Percentiles rank a stretch among this genome's conserved stretches.
These are phyloP conservation scores for Metschnikowia baotianmanensis DNA, from an alignment of 805 yeast species.

Conservation along the genomic window DNA sequence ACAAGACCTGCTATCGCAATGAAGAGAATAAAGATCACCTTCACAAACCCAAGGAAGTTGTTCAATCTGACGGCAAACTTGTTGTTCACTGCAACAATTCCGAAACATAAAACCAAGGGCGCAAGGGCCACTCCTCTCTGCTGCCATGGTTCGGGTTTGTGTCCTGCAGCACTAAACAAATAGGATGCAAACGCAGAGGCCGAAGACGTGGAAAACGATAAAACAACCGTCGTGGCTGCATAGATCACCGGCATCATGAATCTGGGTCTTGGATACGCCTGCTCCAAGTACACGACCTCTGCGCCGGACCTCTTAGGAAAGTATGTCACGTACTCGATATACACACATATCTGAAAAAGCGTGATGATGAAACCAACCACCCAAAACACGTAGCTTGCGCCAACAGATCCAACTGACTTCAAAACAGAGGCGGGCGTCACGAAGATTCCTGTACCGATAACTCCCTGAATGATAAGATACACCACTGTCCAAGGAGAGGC, in stretches of 20 bases:
- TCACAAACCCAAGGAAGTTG: constrained; percentile 35
- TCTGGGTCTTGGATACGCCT: constrained; percentile 34
- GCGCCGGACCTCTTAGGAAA: constrained; percentile 36
- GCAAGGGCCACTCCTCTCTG: constrained; percentile 37
- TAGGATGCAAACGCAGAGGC: constrained; percentile 39
- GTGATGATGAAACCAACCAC: constrained; percentile 39
- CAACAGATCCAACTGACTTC: constrained; percentile 43
- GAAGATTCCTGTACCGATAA: constrained; percentile 76
- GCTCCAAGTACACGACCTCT: constrained; percentile 39
- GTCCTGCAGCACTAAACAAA: constrained; percentile 32
- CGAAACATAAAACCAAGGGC: constrained; percentile 25
- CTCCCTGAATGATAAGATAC: constrained; percentile 63
- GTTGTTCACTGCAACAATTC: constrained; percentile 24
- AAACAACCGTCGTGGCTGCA: constrained; percentile 38
- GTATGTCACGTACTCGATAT: constrained; percentile 43
- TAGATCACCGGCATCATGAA: constrained; percentile 35
- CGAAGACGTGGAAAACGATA: constrained; percentile 35
- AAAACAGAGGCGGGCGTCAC: constrained; percentile 64
- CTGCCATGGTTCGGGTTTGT: constrained; percentile 30
- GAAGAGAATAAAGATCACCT: constrained; percentile 32
- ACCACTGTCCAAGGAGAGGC: constrained; percentile 46
- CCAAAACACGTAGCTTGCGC: constrained; percentile 46
- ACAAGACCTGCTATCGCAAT: constrained; percentile 35
- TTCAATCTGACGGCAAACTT: constrained; percentile 29
- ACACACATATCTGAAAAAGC: constrained; percentile 34